Evolutionary conservation across 2,329 filamentous ascomycete species (phyloP).

Genomic region (Purpureocillium takamizusanense): DNA sequence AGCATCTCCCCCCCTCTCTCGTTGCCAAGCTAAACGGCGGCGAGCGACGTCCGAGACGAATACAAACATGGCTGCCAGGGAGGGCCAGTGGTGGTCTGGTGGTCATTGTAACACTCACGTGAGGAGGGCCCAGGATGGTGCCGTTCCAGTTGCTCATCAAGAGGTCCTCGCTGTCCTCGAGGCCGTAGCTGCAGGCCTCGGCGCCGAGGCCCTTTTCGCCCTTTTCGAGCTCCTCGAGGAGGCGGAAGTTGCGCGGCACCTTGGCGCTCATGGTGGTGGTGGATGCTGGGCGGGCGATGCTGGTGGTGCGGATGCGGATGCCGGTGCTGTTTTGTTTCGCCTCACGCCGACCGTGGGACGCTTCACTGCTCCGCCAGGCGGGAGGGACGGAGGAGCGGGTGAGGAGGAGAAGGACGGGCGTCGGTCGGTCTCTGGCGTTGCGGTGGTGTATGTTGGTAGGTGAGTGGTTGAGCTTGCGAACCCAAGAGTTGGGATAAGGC

Average conservation of each 20-base stretch:
- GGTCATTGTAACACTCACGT: too few relatives aligned
- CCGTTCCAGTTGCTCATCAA: conserved; percentile 99
- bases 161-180: conserved; percentile 88
- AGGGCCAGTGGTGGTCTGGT: conserved; percentile 26
- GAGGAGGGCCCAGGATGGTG: conserved; percentile 91
- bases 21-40: neutral
- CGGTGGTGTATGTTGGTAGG: too few relatives aligned
- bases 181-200: conserved; percentile 93
- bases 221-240: conserved; percentile 96
- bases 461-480: too few relatives aligned
- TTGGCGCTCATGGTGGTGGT: conserved; percentile 40
- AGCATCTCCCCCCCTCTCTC: neutral
- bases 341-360: too few relatives aligned
- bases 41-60: neutral
- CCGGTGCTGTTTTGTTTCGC: too few relatives aligned
- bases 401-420: too few relatives aligned
- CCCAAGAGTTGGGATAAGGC: too few relatives aligned
- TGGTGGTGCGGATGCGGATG: neutral
- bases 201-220: conserved; percentile 95
- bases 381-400: too few relatives aligned
- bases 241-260: conserved; percentile 89
- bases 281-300: too few relatives aligned
- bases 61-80: neutral
- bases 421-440: too few relatives aligned
- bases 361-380: too few relatives aligned